Percentiles rank a stretch among this genome's conserved stretches.
phyloP scores from a whole-genome alignment of 2,329 filamentous ascomycete genomes.

The Parafenestella ontariensis region DNA sequence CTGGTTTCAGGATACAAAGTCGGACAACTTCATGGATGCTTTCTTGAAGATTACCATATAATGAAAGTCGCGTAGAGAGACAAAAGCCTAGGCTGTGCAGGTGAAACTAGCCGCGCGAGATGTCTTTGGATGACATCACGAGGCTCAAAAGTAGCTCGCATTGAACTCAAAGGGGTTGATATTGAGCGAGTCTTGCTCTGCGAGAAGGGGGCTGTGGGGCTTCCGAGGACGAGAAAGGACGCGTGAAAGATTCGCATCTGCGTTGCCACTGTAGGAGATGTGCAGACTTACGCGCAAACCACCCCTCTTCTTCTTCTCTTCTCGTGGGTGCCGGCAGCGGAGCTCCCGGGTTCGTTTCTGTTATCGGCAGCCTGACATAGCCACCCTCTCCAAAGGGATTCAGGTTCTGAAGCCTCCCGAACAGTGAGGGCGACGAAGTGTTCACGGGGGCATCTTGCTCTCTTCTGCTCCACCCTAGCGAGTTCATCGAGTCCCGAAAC shows the following conservation, averaged over 20 bases:
- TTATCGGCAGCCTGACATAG: conserved; percentile 89
- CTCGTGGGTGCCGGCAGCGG: conserved; percentile 83
- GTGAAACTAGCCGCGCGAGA: conserved; percentile 33
- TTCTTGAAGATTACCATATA: conserved; percentile 30
- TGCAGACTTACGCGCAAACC: conserved; percentile 83
- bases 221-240: conserved; percentile 5
- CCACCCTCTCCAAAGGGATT: conserved; percentile 89
- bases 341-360: conserved; percentile 75
- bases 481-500: conserved; percentile 94
- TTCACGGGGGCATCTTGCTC: conserved; percentile 77
- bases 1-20: conserved; percentile 12
- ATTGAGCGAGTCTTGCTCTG: conserved; percentile 16
- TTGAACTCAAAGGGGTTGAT: background rate
- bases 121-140: conserved; percentile 38
- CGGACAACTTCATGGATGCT: conserved; percentile 17
- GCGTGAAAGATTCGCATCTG: conserved; percentile 11
- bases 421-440: conserved; percentile 74
- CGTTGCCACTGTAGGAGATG: conserved; percentile 44
- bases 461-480: conserved; percentile 90
- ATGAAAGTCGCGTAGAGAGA: conserved; percentile 12
- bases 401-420: conserved; percentile 81
- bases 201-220: conserved; percentile 16
- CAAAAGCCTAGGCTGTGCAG: conserved; percentile 26
- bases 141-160: conserved; percentile 20
- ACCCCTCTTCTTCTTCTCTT: conserved; percentile 93